These are phyloP conservation scores for Starmera quercuum DNA, from an alignment of 805 yeast genomes.

Conservation along the genomic window DNA sequence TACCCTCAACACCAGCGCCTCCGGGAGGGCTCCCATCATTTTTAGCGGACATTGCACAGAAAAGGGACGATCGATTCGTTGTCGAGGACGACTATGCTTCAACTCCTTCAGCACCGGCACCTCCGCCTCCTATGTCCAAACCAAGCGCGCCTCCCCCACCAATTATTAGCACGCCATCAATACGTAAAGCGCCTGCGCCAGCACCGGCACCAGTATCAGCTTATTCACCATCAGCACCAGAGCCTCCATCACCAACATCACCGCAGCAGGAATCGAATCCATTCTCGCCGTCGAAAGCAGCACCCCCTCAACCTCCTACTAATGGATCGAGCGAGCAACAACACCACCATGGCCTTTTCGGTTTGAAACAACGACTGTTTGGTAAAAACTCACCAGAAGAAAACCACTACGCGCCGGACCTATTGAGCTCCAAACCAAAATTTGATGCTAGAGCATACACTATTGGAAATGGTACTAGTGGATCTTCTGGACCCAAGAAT, in stretches of 20 bases:
- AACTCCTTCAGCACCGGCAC: too few relatives aligned
- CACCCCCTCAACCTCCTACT: constrained; percentile 21
- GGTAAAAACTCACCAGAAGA: constrained; percentile 3
- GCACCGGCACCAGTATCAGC: constrained; percentile 9
- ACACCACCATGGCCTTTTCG: constrained; percentile 8
- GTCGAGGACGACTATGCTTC: too few relatives aligned
- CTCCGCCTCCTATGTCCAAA: too few relatives aligned
- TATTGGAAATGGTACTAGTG: constrained; percentile 17
- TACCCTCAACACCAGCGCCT: constrained; percentile 3
- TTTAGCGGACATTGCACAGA: too few relatives aligned
- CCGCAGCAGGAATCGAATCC: constrained; percentile 8
- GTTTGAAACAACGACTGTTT: constrained; percentile 3
- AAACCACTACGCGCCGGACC: constrained; percentile 20
- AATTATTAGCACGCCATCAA: too few relatives aligned
- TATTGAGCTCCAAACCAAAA: constrained; percentile 10
- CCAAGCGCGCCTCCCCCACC: too few relatives aligned
- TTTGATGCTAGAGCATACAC: constrained; percentile 20
- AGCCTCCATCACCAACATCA: constrained; percentile 8
- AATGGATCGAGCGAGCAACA: constrained; percentile 13
- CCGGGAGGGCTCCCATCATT: too few relatives aligned
- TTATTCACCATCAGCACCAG: constrained; percentile 4
- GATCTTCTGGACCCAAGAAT: constrained; percentile 23
- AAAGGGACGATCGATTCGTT: too few relatives aligned
- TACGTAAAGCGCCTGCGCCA: constrained; percentile 20
- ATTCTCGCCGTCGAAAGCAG: constrained; percentile 5